A percentile compares a stretch with the other conserved stretches of the same genome.
These are phyloP conservation scores for Berkeleyomyces basicola DNA, from an alignment of 2,329 filamentous ascomycete species.

Conservation along the genomic window DNA sequence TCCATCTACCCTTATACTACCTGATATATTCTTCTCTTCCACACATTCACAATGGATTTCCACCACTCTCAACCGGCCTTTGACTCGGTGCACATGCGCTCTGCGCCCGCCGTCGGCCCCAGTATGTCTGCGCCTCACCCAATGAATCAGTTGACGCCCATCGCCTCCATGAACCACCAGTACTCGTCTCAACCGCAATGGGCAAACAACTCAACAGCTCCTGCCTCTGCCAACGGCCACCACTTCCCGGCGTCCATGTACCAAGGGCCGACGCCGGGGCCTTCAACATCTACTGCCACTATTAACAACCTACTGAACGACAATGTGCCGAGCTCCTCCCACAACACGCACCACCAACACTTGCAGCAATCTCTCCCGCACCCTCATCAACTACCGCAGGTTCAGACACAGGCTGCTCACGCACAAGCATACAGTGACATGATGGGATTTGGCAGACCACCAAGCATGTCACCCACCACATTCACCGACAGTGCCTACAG, in stretches of 20 bases:
- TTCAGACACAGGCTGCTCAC: neutral
- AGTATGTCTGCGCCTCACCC: neutral
- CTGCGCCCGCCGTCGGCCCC: neutral
- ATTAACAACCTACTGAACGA: conserved; percentile 12
- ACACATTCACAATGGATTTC: conserved; percentile 5
- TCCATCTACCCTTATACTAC: neutral
- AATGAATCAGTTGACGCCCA: conserved; percentile 1
- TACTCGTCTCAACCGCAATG: conserved; percentile 4
- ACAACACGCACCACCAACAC: neutral
- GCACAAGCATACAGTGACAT: conserved; percentile 4
- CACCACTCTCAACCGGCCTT: conserved; percentile 2
- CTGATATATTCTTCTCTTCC: neutral
- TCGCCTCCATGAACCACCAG: neutral
- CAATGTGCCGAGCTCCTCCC: neutral
- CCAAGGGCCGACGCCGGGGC: conserved; percentile 1
- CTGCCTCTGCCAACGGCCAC: neutral
- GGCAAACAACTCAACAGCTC: neutral
- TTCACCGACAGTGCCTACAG: conserved; percentile 9
- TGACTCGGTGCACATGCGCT: conserved; percentile 6
- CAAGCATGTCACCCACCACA: conserved; percentile 10
- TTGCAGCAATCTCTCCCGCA: neutral
- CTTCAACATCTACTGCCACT: neutral
- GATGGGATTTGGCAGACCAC: conserved; percentile 5
- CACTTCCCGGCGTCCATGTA: conserved; percentile 8
- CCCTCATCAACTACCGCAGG: neutral